Conservation (phyloP, 2,329 filamentous ascomycete genomes). For the Trichothecium sympodiale region DNA sequence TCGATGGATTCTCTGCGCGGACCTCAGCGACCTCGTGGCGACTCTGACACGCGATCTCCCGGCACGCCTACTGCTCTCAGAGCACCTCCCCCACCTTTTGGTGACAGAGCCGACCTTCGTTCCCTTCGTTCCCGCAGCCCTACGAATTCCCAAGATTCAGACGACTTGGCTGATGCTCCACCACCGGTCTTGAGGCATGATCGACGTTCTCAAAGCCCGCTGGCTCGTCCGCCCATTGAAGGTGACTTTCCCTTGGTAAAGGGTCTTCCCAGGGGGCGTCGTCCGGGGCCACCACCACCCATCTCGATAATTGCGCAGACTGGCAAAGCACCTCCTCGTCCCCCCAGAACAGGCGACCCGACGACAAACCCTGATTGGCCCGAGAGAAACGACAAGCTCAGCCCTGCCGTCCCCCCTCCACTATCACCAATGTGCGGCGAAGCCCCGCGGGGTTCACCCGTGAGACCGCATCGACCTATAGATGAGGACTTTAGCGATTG, state of each 20-base stretch:
- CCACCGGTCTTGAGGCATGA: not conserved
- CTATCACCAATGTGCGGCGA: constrained; percentile 15
- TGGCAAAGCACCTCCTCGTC: constrained; percentile 1
- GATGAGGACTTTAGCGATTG: too few species aligned
- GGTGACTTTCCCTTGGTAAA: too few species aligned
- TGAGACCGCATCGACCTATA: too few species aligned
- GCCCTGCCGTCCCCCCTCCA: constrained; percentile 23
- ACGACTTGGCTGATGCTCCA: not conserved
- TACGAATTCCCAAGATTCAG: constrained; percentile 3
- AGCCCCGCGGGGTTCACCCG: constrained; percentile 6
- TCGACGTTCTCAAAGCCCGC: too few species aligned
- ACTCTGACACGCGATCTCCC: constrained; percentile 4
- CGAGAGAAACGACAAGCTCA: constrained; percentile 15
- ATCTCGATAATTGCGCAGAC: not conserved
- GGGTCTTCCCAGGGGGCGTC: not conserved
- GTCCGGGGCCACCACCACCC: constrained; percentile 1
- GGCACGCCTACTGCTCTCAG: constrained; percentile 4
- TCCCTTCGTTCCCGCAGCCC: constrained; percentile 7
- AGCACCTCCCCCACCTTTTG: constrained; percentile 1
- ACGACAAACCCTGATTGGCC: constrained; percentile 16
- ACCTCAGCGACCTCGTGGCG: constrained; percentile 1
- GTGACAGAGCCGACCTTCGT: not conserved
- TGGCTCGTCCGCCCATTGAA: too few species aligned
- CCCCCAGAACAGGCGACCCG: constrained; percentile 4
- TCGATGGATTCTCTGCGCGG: constrained; percentile 1